Base-by-base conservation (phyloP, 768 basidiomycete genomes). In the Termitomyces sp. region DNA sequence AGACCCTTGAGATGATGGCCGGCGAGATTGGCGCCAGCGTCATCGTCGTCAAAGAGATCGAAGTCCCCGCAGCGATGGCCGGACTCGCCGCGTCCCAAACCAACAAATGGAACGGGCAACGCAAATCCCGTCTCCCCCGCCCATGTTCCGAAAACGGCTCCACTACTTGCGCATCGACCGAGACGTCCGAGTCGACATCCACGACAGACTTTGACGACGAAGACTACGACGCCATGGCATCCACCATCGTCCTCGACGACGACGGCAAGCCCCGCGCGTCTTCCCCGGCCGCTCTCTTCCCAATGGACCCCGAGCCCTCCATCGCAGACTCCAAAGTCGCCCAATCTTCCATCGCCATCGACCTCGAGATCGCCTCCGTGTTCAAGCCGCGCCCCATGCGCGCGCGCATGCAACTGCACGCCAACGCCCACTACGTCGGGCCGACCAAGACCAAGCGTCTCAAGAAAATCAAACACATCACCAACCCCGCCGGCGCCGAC, bases 1-100 rank as follows among this genome's bases (percentile, higher is more conserved):
- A 87, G 64, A 96, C 94, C 0, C 82, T 98, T 14, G 91, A 91
- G 68, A 85, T 84, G 76, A 98, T 98, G 95, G 94, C 94, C 0
- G 85, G 87, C 26, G 94, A 96, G 67, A 88, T 98, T 41, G 94
- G 93, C 1, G 95, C 92, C 0, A 91, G 90, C 26, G 92, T 97
- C 56, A 85, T 94, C 49, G 84, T 97, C 30, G 88, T 94, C 16
- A 92, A 92, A 72, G 92, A 94, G 67, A 84, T 96, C 30, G 88
- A 90, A 63, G 84, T 94, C 0, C 86, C 87, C 0, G 79, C 78
- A 0, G 77, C 74, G 11, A 72, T 87, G 63, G 74, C 76, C 44
- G 71, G 69, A 24, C 60, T 76, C 33, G 70, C 76, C 55, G 68
- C 66, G 59, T 54, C 71, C 1, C 71, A 73, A 64, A 74, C 70